Evolutionary conservation across 495 filamentous ascomycete genomes (phyloP).

Genomic region (Podospora didyma): DNA sequence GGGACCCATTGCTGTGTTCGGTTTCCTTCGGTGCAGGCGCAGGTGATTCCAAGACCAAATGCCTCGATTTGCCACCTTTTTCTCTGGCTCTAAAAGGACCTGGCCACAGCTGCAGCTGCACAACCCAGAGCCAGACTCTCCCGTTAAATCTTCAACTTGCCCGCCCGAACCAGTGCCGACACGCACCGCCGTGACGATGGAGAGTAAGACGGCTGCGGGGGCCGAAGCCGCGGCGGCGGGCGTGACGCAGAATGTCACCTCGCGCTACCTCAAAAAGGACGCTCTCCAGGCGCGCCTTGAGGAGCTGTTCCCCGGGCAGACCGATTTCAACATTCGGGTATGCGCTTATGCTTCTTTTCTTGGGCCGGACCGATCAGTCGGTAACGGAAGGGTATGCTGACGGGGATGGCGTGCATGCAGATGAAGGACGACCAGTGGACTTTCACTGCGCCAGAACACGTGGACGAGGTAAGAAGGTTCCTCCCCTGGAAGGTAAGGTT

Average conservation of each 20-base stretch:
- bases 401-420: conserved; percentile 16
- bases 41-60: background rate
- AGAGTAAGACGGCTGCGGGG: background rate
- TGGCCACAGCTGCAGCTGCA: background rate
- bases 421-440: conserved; percentile 32
- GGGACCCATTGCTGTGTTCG: background rate
- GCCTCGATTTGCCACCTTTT: background rate
- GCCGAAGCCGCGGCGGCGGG: background rate
- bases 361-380: conserved; percentile 7
- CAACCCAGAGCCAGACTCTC: background rate
- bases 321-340: conserved; percentile 32
- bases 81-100: background rate
- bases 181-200: conserved; percentile 1
- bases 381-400: background rate
- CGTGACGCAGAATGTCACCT: conserved; percentile 17
- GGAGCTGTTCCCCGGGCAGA: conserved; percentile 29
- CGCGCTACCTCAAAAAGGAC: conserved; percentile 30
- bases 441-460: conserved; percentile 30
- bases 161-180: background rate
- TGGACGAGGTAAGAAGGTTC: conserved; percentile 26
- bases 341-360: background rate
- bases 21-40: background rate
- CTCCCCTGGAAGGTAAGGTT: background rate
- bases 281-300: conserved; percentile 31
- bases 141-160: background rate